Conservation (phyloP, 2,329 filamentous ascomycete genomes). For the Sporothrix protearum region DNA sequence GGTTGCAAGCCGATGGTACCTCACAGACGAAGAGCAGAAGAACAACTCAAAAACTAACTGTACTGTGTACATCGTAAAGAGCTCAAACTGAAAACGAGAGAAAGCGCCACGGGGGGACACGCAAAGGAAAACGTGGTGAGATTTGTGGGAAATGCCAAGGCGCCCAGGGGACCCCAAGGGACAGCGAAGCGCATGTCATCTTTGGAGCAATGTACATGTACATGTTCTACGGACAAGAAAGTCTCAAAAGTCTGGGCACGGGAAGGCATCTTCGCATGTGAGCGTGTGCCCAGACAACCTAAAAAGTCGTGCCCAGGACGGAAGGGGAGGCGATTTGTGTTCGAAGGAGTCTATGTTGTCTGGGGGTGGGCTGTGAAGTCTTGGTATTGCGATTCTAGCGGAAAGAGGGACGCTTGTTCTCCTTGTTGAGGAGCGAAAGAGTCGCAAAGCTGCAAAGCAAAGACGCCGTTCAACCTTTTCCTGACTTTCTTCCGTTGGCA, state of each 20-base stretch:
- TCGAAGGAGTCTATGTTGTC: background rate
- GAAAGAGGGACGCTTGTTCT: background rate
- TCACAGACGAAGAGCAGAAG: background rate
- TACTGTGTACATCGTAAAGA: too few relatives aligned
- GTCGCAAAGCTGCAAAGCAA: background rate
- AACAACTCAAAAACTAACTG: background rate
- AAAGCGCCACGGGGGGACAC: background rate
- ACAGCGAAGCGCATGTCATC: conserved; percentile 13
- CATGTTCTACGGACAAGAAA: background rate
- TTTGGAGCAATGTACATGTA: background rate
- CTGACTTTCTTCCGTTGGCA: background rate
- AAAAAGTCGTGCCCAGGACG: background rate
- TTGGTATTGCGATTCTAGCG: conserved; percentile 8
- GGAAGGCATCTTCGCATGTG: background rate
- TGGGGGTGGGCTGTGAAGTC: conserved; percentile 17
- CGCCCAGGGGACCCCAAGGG: background rate
- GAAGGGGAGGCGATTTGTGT: background rate
- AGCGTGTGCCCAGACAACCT: background rate
- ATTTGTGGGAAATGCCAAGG: conserved; percentile 4
- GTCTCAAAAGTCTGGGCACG: background rate
- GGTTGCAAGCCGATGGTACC: background rate
- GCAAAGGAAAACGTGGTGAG: background rate
- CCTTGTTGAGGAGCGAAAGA: background rate
- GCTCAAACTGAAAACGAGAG: background rate
- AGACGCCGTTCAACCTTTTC: background rate